Evolutionary conservation across 1,284 basidiomycete genomes (phyloP), one percentile per base, ranked within the genome.

Genomic region (Erythrobasidium hasegawianum): DNA sequence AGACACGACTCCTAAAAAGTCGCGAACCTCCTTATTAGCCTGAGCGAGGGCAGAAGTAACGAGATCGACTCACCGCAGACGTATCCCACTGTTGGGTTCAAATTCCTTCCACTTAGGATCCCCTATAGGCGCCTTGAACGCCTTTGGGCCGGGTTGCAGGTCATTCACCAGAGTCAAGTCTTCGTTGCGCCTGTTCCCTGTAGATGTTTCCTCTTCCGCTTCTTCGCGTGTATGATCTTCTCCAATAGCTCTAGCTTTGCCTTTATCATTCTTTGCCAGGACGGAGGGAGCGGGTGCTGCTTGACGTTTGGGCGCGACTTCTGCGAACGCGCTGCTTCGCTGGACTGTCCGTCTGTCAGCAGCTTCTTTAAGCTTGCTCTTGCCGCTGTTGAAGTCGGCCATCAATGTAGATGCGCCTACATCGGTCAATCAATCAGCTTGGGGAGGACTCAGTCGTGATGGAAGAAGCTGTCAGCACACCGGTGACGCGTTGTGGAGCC

Each of bases 51-150:
- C 22, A 47, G 43, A 7, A 4, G 43, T 47, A 60, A 57, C 57
- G 33, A 39, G n/a, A 59, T 38, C 13, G 2, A 82, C 86, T 68
- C 76, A 94, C 90, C 78, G 81, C n/a, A 97, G 81, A 49, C 87
- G 82, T 58, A 95, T 93, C 2, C 86, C 84, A 39, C 90, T 93
- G 78, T 94, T 88, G 0, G 93, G 93, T 75, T 97, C 93, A 1
- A 91, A 74, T 59, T 80, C 81, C 64, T 86, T 80, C 75, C 92
- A 96, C 22, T 81, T 70, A 0, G 87, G 87, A 75, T 92, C 90
- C 58, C 86, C 84, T 33, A 79, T 78, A 0, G 83, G 82, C 0
- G 86, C 77, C 20, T 80, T 83, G 73, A 78, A 86, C 52, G 90
- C 85, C 41, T 80, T 80, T 2, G 92, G 90, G 0, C 92, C 92